Evolutionary conservation across 805 yeast species (phyloP).

Genomic region (Cyberlindnera veronae): DNA sequence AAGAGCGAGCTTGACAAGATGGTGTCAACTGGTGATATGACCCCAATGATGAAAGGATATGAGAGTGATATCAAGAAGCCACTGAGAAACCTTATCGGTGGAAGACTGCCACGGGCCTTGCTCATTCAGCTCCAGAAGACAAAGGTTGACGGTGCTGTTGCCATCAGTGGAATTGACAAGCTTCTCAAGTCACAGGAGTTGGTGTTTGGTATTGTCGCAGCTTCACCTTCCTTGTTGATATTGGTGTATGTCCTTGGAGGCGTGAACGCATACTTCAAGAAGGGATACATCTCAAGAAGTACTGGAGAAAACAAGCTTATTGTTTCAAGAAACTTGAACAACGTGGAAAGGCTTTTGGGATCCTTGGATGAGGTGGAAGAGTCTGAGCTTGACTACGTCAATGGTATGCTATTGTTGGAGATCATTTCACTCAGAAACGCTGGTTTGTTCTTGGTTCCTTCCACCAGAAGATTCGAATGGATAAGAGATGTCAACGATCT

Average conservation of each 20-base stretch:
- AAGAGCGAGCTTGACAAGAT: conserved; percentile 38
- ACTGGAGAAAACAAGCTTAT: conserved; percentile 28
- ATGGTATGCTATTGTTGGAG: conserved; percentile 68
- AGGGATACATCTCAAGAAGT: conserved; percentile 32
- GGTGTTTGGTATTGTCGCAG: conserved; percentile 89
- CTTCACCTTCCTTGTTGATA: conserved; percentile 71
- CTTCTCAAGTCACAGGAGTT: conserved; percentile 86
- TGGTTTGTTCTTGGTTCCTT: conserved; percentile 51
- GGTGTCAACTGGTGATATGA: conserved; percentile 72
- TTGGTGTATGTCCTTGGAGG: conserved; percentile 42
- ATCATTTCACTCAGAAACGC: conserved; percentile 50
- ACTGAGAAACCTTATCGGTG: conserved; percentile 53
- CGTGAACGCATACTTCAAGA: conserved; percentile 29
- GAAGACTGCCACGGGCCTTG: conserved; percentile 71
- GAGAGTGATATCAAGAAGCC: conserved; percentile 75
- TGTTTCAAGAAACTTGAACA: conserved; percentile 46
- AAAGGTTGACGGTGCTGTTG: conserved; percentile 91
- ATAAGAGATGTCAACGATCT: conserved; percentile 59
- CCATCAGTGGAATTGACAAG: conserved; percentile 87
- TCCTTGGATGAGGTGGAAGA: conserved; percentile 20
- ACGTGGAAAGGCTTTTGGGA: conserved; percentile 51
- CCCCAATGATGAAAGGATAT: conserved; percentile 74
- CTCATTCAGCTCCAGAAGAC: conserved; percentile 94
- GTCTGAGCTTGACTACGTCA: conserved; percentile 34
- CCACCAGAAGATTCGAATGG: conserved; percentile 50